Evolutionary conservation across 164 flowering plant species (phyloP).

Genomic region (Houttuynia cordata): DNA sequence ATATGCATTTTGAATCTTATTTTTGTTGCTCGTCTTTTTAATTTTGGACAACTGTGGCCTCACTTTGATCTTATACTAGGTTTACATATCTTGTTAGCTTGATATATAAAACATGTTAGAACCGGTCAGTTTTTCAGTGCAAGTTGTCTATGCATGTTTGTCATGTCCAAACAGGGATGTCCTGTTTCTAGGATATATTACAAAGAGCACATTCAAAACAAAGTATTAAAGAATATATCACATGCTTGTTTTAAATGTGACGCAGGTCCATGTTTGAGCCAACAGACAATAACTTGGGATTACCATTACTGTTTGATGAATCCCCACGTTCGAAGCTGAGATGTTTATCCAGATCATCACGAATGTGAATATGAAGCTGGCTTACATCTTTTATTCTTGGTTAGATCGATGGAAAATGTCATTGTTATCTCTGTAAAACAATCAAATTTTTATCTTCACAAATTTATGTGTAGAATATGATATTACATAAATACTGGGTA

Average conservation of each 20-base stretch:
- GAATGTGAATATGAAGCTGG: conserved; percentile 25
- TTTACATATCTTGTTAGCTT: too few relatives aligned
- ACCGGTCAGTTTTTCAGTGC: too few relatives aligned
- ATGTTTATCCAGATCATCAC: conserved; percentile 39
- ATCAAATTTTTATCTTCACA: not conserved
- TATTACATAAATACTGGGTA: not conserved
- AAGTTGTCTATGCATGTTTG: not conserved
- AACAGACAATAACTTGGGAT: conserved; percentile 49
- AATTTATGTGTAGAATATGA: too few relatives aligned
- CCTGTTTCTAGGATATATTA: not conserved
- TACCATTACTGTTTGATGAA: conserved; percentile 62
- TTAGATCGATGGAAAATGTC: not conserved
- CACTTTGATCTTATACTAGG: too few relatives aligned
- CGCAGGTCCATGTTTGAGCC: conserved; percentile 64
- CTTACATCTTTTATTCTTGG: not conserved
- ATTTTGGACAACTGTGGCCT: too few relatives aligned
- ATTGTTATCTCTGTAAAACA: not conserved
- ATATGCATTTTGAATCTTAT: too few relatives aligned
- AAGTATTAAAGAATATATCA: not conserved
- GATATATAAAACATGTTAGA: too few relatives aligned
- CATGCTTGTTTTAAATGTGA: not conserved
- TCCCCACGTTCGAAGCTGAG: conserved; percentile 41
- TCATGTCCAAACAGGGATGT: not conserved
- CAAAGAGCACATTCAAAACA: not conserved
- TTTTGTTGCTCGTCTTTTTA: too few relatives aligned